Conservation (phyloP, 768 basidiomycete species). For the Leccinum rimulosum region DNA sequence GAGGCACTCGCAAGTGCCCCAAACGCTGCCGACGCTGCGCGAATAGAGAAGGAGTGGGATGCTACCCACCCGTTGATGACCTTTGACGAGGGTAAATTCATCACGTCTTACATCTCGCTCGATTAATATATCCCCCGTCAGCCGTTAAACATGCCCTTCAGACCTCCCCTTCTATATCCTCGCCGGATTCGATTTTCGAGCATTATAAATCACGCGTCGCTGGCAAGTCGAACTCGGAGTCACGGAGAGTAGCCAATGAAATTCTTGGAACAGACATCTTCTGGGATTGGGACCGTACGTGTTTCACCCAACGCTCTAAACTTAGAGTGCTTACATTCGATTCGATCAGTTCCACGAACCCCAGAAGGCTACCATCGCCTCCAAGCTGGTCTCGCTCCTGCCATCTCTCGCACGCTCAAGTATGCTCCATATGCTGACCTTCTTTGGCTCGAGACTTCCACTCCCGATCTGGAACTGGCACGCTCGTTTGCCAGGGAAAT, state of each 20-base stretch:
- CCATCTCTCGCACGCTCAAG: slow-evolving; percentile 73
- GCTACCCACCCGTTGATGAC: slow-evolving; percentile 66
- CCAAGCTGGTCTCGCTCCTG: slow-evolving; percentile 76
- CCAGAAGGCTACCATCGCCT: slow-evolving; percentile 91
- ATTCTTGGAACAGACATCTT: slow-evolving; percentile 60
- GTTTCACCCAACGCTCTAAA: not conserved
- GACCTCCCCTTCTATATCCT: slow-evolving; percentile 21
- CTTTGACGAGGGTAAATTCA: slow-evolving; percentile 71
- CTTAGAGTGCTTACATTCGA: not conserved
- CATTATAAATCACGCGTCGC: slow-evolving; percentile 55
- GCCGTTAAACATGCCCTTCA: slow-evolving; percentile 26
- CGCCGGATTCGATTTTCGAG: slow-evolving; percentile 45
- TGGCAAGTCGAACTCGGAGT: slow-evolving; percentile 71
- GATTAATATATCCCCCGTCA: slow-evolving; percentile 7
- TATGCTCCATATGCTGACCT: slow-evolving; percentile 89
- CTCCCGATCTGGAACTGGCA: slow-evolving; percentile 80
- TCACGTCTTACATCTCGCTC: slow-evolving; percentile 44
- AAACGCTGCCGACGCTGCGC: slow-evolving; percentile 66
- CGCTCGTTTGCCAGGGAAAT: slow-evolving; percentile 75
- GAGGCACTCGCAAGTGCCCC: slow-evolving; percentile 67
- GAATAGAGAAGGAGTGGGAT: slow-evolving; percentile 76
- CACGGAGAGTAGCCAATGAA: slow-evolving; percentile 70
- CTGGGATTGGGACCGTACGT: slow-evolving; percentile 89
- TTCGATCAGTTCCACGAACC: slow-evolving; percentile 71
- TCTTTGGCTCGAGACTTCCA: slow-evolving; percentile 91